Evolutionary conservation across 225 moss, liverwort and hornwort genomes (phyloP), one percentile per base, ranked within the genome.

Genomic region (Pseudoscleropodium purum): DNA sequence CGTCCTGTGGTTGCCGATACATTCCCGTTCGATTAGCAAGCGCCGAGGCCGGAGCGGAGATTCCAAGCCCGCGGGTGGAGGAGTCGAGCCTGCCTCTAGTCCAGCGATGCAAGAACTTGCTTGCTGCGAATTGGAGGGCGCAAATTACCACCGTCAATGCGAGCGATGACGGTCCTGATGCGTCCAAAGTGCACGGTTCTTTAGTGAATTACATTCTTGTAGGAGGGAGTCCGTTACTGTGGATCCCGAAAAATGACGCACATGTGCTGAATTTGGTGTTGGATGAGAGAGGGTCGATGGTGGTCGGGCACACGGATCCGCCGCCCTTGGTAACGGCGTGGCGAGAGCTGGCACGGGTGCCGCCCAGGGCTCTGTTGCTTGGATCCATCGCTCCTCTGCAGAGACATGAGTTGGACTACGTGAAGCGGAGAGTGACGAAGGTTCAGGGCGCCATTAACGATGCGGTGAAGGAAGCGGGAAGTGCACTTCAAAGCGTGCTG

Each of bases 271-370:
- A 98, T 90, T 87, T 98, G 64, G 84, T 97, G 47, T 89, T 98
- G 89, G 98, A 98, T 85, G 95, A 96, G 91, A 91, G 97, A 87
- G 98, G 96, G 81, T 97, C 98, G 11, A 88, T 97, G 90, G 97
- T 94, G 74, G 93, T 95, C 31, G 97, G 98, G 49, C 97, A 98
- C 90, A 97, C 97, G 79, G 98, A 98, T 83, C 98, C 98, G 19
- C 95, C 92, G 67, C 94, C 97, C 33, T 90, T 97, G 60, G 88
- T 97, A 65, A 94, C 90, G 49, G 94, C 95, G 74, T 95, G 95
- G 93, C 94, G 92, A 75, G 96, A 91, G 52, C 74, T 96, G 37
- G 94, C 90, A 27, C 88, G 93, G 81, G 96, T 98, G 82, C 96
- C 96, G 24, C 96, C 96, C 62, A 94, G 97, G 15, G 93, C 88